phyloP scores from a whole-genome alignment of 140 eudicot species.

The Erigeron philadelphicus region DNA sequence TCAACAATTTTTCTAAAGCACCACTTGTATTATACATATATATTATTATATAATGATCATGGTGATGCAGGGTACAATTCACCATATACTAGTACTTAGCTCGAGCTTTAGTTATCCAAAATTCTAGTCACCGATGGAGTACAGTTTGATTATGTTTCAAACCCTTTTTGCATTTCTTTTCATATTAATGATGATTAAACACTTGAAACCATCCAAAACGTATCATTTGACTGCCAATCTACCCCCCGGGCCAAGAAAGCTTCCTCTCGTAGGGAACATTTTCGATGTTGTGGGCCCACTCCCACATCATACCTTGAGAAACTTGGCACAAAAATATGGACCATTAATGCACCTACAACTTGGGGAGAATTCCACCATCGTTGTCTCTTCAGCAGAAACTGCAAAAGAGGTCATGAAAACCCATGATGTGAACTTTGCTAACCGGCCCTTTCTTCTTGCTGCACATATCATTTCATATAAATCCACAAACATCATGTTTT shows the following conservation, averaged over 20 bases:
- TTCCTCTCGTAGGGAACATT: constrained; percentile 48
- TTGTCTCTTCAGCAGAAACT: constrained; percentile 43
- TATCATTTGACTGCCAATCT: constrained; percentile 18
- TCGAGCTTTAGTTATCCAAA: neutral
- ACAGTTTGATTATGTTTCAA: constrained; percentile 12
- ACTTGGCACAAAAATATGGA: constrained; percentile 42
- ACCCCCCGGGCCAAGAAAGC: constrained; percentile 61
- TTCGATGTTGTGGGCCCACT: constrained; percentile 36
- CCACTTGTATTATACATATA: neutral
- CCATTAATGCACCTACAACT: constrained; percentile 54
- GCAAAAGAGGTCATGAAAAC: constrained; percentile 55
- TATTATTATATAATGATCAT: neutral
- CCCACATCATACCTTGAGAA: constrained; percentile 43
- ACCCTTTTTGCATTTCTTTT: constrained; percentile 27
- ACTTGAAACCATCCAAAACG: constrained; percentile 18
- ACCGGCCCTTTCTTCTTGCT: constrained; percentile 39
- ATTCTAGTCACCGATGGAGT: constrained; percentile 33
- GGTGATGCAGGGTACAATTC: too few relatives aligned
- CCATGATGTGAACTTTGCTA: constrained; percentile 43
- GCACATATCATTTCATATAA: constrained; percentile 34
- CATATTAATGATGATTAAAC: constrained; percentile 24
- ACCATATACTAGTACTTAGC: neutral
- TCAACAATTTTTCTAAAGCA: neutral
- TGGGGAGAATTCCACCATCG: constrained; percentile 39
- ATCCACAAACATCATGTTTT: constrained; percentile 34